These are phyloP conservation scores for Aspergillus leporis DNA, from an alignment of 495 filamentous ascomycete species.

Conservation along the genomic window DNA sequence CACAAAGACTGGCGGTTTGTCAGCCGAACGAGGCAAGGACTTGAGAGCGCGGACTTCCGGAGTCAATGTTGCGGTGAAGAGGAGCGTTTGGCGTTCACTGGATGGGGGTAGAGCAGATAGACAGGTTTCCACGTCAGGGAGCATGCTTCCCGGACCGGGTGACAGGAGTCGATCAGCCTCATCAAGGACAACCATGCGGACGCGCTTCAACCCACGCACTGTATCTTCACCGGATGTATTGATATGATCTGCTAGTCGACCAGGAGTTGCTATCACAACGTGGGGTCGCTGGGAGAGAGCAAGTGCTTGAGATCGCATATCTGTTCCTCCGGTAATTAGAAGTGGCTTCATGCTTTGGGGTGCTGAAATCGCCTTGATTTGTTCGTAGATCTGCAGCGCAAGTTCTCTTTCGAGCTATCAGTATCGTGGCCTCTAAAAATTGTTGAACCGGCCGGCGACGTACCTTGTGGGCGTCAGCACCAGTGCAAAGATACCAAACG, in stretches of 20 bases:
- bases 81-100: conserved; percentile 75
- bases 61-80: conserved; percentile 97
- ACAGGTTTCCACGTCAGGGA: conserved; percentile 90
- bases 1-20: conserved; percentile 76
- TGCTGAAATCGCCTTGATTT: conserved; percentile 86
- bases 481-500: conserved; percentile 84
- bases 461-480: conserved; percentile 88
- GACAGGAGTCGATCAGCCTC: conserved; percentile 92
- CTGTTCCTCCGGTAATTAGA: conserved; percentile 85
- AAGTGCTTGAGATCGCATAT: conserved; percentile 89
- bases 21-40: conserved; percentile 62
- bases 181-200: conserved; percentile 87
- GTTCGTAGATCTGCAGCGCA: conserved; percentile 93
- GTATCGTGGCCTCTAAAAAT: background rate
- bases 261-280: conserved; percentile 91
- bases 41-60: conserved; percentile 87
- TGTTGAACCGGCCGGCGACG: conserved; percentile 1
- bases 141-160: conserved; percentile 76
- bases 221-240: conserved; percentile 87
- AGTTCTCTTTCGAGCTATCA: conserved; percentile 62
- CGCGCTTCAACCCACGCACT: conserved; percentile 71
- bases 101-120: conserved; percentile 73
- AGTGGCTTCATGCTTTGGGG: conserved; percentile 81
- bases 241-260: conserved; percentile 92
- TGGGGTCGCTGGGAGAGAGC: conserved; percentile 80